Evolutionary conservation across 768 basidiomycete species (phyloP), one percentile per base, ranked within the genome.

Genomic region (Phanerodontia chrysosporium): DNA sequence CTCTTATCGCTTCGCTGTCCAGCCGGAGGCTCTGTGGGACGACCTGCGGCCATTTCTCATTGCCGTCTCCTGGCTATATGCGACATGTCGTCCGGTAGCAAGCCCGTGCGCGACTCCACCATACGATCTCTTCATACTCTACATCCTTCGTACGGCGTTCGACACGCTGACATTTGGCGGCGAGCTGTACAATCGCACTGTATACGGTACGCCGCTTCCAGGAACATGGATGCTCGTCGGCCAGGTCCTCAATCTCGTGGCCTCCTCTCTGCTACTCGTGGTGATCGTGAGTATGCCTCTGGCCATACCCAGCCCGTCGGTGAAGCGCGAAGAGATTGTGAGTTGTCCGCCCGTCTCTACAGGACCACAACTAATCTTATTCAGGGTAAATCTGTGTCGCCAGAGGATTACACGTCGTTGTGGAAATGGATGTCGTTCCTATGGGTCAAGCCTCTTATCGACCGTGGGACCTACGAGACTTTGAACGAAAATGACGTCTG

Each of bases 341-440:
- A 67, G 86, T 75, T 6, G 51, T 22, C 7, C 5, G 16, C 5
- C 55, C 14, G 0, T 54, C 12, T 1, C 49, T 48, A 42, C 29
- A 12, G 30, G 57, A 14, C 24, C 32, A n/a, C 36, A 16, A 57
- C 22, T 22, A 32, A 52, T 24, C 29, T 18, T 10, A 55, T 28
- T 3, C 45, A 87, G 85, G 85, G 84, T 7, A 66, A 67, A 18
- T 72, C 77, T 3, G 71, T 86, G n/a, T 80, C 83, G 1, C 87
- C 85, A 0, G 91, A 93, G 67, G 90, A 92, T 64, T 92, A 91
- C 66, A 84, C 86, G 0, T 74, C 84, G 1, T 76, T 93, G 14
- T 83, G 81, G 74, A 80, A 81, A 42, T 91, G 90, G 90, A 72
- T 83, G 0, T 83, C 87, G 1, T 91, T 90, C 64, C 73, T 66